Conservation (phyloP, 352 stramenopile species). For the Phytophthora cajani region DNA sequence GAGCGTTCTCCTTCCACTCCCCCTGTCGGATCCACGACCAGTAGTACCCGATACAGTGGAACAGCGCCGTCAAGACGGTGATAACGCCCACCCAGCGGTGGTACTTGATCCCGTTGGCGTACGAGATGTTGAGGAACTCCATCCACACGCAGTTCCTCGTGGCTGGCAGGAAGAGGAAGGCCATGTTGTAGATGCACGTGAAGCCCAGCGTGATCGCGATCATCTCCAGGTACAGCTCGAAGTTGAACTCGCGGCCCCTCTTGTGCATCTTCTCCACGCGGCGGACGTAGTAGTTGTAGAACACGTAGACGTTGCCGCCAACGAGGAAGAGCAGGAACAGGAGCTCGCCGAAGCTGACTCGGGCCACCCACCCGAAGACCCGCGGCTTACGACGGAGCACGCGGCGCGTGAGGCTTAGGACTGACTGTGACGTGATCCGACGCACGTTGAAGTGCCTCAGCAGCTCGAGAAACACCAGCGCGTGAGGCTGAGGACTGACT, state of each 20-base stretch:
- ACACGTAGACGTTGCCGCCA: conserved; percentile 41
- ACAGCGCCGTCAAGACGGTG: conserved; percentile 40
- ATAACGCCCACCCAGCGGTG: conserved; percentile 55
- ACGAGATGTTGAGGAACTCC: conserved; percentile 66
- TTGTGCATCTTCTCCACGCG: conserved; percentile 13
- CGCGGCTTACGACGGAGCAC: conserved; percentile 55
- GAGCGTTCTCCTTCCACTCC: neutral
- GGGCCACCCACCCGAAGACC: conserved; percentile 39
- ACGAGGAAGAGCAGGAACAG: conserved; percentile 31
- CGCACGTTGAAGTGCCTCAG: conserved; percentile 47
- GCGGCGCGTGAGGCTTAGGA: conserved; percentile 36
- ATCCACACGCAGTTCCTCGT: conserved; percentile 63
- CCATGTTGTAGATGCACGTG: conserved; percentile 54
- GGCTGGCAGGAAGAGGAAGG: conserved; percentile 51
- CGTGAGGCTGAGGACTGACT: conserved; percentile 37
- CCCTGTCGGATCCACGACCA: conserved; percentile 35
- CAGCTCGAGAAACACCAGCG: conserved; percentile 47
- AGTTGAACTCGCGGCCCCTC: conserved; percentile 35
- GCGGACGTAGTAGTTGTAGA: conserved; percentile 22
- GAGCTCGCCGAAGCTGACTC: conserved; percentile 46
- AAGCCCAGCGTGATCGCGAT: conserved; percentile 42
- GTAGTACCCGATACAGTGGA: conserved; percentile 45
- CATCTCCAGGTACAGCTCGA: conserved; percentile 35
- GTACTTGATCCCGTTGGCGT: conserved; percentile 60
- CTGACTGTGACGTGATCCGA: conserved; percentile 37